Evolutionary conservation across 306 rosid species (phyloP), one percentile per base, ranked within the genome.

Genomic region (Oemleria cerasiformis): DNA sequence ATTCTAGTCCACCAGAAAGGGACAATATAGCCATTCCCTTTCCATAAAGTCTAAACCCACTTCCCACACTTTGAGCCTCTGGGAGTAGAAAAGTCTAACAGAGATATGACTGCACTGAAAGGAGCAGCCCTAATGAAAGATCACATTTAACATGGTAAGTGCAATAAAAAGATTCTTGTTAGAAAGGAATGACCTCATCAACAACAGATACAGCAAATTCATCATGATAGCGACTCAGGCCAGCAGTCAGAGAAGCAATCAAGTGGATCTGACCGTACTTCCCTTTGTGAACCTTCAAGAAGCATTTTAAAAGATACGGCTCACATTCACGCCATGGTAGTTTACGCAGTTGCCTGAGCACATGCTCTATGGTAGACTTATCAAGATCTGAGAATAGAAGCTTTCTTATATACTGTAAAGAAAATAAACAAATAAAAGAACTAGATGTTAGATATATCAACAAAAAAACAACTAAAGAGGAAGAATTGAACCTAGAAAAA

Each of bases 181-280:
- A 9, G 73, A 63, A 66, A 61, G 65, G 61, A 76, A 75, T 21
- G 58, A 95, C 99, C 99, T 95, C 99, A 7, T 95, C 99, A 68
- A 95, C 99, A 70, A 95, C 90, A 68, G 99, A 94, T 25, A 95
- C 92, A 12, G 96, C 87, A 83, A 95, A 95, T 73, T 88, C 97
- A 77, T 95, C 97, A 83, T 95, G 99, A 75, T 89, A 91, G 69
- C 99, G 97, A 81, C 96, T 95, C 88, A 95, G 84, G 68, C 96
- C 99, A 57, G 97, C 96, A 68, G 96, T 92, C 72, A 95, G 97
- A 80, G 99, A 95, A 64, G 99, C 97, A 74, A 91, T 67, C 79
- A 95, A 82, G 73, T 95, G 97, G 79, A 95, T 95, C 83, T 95
- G 99, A 73, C 97, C 97, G 82, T 95, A 95, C 86, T 91, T 95